These are phyloP conservation scores for Leccinum angustisporum DNA, from an alignment of 1,284 basidiomycete genomes.

Conservation along the genomic window DNA sequence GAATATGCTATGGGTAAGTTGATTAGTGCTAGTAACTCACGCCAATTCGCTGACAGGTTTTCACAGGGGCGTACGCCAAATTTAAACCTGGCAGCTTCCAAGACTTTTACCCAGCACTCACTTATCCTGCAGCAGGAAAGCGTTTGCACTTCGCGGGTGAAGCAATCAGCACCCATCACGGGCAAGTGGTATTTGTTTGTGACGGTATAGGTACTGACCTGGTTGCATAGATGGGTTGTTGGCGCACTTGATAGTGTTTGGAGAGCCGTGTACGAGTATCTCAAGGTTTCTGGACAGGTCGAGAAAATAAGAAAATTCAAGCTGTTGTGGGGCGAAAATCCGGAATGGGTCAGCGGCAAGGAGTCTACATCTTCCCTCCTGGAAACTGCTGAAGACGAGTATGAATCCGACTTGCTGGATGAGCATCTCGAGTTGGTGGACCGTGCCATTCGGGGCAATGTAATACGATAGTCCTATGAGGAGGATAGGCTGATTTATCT, in stretches of 20 bases:
- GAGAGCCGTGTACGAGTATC: slow-evolving; percentile 27
- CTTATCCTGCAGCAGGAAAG: background rate
- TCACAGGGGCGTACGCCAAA: background rate
- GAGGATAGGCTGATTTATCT: background rate
- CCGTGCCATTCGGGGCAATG: background rate
- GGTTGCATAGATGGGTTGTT: slow-evolving; percentile 19
- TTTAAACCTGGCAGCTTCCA: background rate
- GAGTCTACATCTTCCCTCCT: background rate
- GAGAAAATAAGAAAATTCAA: slow-evolving; percentile 14
- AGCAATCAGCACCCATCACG: slow-evolving; percentile 6
- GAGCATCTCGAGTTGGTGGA: slow-evolving; percentile 13
- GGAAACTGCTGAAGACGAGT: background rate
- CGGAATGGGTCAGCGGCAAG: slow-evolving; percentile 18
- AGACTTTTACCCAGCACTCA: background rate
- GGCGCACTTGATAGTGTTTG: slow-evolving; percentile 28
- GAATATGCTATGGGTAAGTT: slow-evolving; percentile 7
- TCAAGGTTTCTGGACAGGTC: slow-evolving; percentile 14
- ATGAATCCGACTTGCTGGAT: slow-evolving; percentile 11
- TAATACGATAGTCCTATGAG: background rate
- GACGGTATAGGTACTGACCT: background rate
- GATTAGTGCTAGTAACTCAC: background rate
- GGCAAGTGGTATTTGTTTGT: slow-evolving; percentile 4
- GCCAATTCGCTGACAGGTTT: background rate
- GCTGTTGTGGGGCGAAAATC: slow-evolving; percentile 21
- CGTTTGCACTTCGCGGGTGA: background rate